phyloP scores from a whole-genome alignment of 306 rosid species.

The Mimosa bimucronata region DNA sequence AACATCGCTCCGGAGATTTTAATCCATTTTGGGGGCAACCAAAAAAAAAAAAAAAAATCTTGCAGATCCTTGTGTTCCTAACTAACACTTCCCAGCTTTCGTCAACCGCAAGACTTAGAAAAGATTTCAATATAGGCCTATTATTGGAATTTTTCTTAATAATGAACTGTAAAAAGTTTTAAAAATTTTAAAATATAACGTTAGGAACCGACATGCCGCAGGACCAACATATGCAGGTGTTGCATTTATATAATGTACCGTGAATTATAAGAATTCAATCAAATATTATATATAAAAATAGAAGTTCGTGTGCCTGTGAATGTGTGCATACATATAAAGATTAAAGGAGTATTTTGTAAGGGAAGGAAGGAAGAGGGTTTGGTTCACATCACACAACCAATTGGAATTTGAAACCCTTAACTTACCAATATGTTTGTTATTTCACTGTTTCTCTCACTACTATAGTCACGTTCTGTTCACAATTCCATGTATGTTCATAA shows the following conservation, averaged over 20 bases:
- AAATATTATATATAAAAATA: background rate
- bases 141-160: too few relatives aligned
- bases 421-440: background rate
- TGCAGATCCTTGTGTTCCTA: too few relatives aligned
- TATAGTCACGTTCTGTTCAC: background rate
- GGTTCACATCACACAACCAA: slow-evolving; percentile 14
- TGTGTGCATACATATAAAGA: background rate
- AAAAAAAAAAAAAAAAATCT: too few relatives aligned
- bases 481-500: too few relatives aligned
- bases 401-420: background rate
- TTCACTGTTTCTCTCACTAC: background rate
- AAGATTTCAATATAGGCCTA: too few relatives aligned
- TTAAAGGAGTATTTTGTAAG: slow-evolving; percentile 17
- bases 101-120: too few relatives aligned
- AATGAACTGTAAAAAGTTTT: too few relatives aligned
- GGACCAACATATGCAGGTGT: slow-evolving; percentile 10
- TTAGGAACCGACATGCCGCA: slow-evolving; percentile 9
- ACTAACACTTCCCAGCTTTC: too few relatives aligned
- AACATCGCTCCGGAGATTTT: too few relatives aligned
- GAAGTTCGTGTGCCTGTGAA: background rate
- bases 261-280: background rate
- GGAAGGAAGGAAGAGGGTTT: background rate
- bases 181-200: background rate
- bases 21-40: background rate
- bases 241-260: background rate